Percentiles rank a stretch among this genome's conserved stretches.
Conservation (phyloP, 2,329 filamentous ascomycete genomes). For the Emergomyces pasteurianus region DNA sequence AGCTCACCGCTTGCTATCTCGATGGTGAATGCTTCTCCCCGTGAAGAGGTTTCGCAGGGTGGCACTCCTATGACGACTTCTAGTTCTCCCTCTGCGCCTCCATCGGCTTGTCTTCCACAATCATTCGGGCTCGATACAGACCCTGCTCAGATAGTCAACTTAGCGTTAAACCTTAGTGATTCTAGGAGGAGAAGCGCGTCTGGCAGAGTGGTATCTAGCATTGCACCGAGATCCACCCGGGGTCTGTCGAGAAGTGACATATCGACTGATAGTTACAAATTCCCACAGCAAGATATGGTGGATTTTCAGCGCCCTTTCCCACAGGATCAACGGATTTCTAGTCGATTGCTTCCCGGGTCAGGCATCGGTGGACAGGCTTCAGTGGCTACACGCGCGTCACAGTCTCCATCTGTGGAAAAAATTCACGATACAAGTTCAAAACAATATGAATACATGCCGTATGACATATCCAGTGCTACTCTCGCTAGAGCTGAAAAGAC, state of each 20-base stretch:
- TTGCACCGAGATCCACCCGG: slow-evolving; percentile 1
- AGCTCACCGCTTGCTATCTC: slow-evolving; percentile 20
- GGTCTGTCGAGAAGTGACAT: not conserved
- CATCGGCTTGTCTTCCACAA: slow-evolving; percentile 1
- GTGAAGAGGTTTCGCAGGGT: slow-evolving; percentile 9
- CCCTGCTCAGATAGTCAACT: slow-evolving; percentile 79
- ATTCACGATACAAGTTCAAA: slow-evolving; percentile 12
- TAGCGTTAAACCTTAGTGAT: slow-evolving; percentile 82
- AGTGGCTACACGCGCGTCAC: not conserved
- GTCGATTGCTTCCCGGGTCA: not conserved
- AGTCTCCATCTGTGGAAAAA: not conserved
- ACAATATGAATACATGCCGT: slow-evolving; percentile 23
- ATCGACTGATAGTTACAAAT: not conserved
- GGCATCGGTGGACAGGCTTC: not conserved
- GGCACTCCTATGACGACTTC: slow-evolving; percentile 1
- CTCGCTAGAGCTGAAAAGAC: slow-evolving; percentile 73
- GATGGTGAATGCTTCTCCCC: slow-evolving; percentile 13
- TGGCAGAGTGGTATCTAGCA: slow-evolving; percentile 4
- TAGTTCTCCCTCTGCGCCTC: slow-evolving; percentile 7
- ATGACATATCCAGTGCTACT: slow-evolving; percentile 63
- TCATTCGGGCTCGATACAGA: slow-evolving; percentile 52
- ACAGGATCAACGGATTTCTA: not conserved
- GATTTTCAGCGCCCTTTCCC: not conserved
- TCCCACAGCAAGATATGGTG: not conserved
- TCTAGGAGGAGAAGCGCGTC: slow-evolving; percentile 33